Base-by-base conservation (phyloP, 768 basidiomycete genomes). In the Crucibulum laeve region DNA sequence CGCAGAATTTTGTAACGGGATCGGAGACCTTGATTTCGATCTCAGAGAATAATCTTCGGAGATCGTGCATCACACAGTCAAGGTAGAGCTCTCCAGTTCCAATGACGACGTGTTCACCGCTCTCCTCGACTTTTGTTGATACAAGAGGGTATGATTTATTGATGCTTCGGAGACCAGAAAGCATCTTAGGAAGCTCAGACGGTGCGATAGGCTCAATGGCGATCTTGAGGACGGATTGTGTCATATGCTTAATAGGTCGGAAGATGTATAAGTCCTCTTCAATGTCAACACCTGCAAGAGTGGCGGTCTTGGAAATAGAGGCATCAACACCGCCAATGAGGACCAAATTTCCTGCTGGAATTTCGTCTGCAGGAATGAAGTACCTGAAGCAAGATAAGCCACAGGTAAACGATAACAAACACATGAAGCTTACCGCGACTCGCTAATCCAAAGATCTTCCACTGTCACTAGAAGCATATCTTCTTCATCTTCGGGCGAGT, bases 21-120 rank as follows among this genome's bases (percentile, higher is more conserved):
- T 99, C 96, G 18, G 95, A 98, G 11, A 98, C 93, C 72, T 99
- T 99, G 75, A 99, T 97, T 74, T 99, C 96, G 53, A 98, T 96
- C 71, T 99, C 96, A 23, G 93, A 84, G 68, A 95, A 99, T 47
- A 98, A 58, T 48, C 77, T 80, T 48, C 96, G 76, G 40, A 99
- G 67, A 64, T 99, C 96, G 57, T 99, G 95, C 84, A 99, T 84
- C 35, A 95, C 88, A 50, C 87, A 95, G 60, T 99, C 96, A 55
- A 99, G 72, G 66, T 95, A 98, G 40, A 99, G 70, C 59, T 99
- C 96, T 39, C 96, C 96, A 1, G 96, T 97, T 41, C 96, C 96
- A 50, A 98, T 82, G 48, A 99, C 67, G 46, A 99, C 90, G 61
- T 99, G 96, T 61, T 99, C 96, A 15, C 96, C 96, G 42, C 88